phyloP scores from a whole-genome alignment of 208 protist species.

The Trypanosoma congolense region DNA sequence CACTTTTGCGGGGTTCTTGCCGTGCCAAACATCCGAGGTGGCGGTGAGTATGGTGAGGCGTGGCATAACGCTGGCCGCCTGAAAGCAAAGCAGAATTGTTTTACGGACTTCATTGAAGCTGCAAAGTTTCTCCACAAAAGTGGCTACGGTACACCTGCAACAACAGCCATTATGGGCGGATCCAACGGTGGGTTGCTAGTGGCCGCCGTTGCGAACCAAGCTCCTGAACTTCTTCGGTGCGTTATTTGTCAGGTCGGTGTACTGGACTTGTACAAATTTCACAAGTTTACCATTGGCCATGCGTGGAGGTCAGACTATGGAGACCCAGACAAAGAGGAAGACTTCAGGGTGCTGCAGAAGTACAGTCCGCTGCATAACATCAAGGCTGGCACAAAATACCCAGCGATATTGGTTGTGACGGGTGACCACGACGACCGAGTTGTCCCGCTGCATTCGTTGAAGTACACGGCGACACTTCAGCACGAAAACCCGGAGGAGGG shows the following conservation, averaged over 20 bases:
- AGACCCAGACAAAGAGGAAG: conserved; percentile 83
- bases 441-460: conserved; percentile 94
- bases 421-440: conserved; percentile 96
- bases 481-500: conserved; percentile 66
- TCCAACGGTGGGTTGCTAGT: conserved; percentile 95
- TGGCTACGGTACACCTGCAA: conserved; percentile 71
- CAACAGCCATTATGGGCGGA: conserved; percentile 89
- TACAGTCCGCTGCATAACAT: conserved; percentile 96
- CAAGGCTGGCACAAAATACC: conserved; percentile 65
- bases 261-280: conserved; percentile 94
- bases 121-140: conserved; percentile 71
- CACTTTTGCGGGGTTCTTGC: conserved; percentile 82
- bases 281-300: conserved; percentile 94
- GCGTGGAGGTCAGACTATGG: conserved; percentile 93
- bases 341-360: conserved; percentile 90
- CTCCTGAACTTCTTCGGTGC: conserved; percentile 76
- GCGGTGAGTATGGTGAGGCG: conserved; percentile 91
- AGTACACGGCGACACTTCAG: conserved; percentile 92
- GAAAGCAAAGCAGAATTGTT: conserved; percentile 87
- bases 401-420: conserved; percentile 87
- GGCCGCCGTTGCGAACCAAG: conserved; percentile 85
- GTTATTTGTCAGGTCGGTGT: conserved; percentile 90
- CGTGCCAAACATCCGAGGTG: conserved; percentile 93
- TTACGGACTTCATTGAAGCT: conserved; percentile 81
- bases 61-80: conserved; percentile 91